Conservation (phyloP, 345 rosid species). For the Populus nigra region DNA sequence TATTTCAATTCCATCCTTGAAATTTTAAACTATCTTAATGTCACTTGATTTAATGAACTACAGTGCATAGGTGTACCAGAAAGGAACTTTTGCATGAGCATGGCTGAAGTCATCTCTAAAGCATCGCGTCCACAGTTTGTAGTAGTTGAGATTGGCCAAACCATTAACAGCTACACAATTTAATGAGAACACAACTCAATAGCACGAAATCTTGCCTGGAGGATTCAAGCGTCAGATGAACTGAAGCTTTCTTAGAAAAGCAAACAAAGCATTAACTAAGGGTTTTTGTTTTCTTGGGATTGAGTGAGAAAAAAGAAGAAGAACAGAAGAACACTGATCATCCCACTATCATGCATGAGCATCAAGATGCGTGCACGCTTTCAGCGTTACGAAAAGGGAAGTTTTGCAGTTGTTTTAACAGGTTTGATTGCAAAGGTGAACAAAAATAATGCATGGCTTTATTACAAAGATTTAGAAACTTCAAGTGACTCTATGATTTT, state of each 20-base stretch:
- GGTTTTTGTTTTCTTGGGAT: neutral
- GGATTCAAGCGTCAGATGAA: neutral
- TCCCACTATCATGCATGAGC: neutral
- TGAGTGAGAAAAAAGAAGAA: neutral
- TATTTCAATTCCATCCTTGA: too few relatives aligned
- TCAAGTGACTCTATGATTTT: neutral
- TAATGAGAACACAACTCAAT: neutral
- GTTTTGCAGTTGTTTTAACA: neutral
- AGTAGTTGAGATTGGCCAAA: neutral
- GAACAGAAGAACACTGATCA: neutral
- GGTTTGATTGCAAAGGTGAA: neutral
- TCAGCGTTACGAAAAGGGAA: neutral
- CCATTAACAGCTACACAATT: neutral
- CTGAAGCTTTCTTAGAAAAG: conserved; percentile 9
- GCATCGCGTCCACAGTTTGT: neutral
- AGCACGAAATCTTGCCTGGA: neutral
- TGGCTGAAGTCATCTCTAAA: neutral
- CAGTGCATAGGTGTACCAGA: too few relatives aligned
- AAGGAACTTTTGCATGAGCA: neutral
- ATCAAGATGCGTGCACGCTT: conserved; percentile 14
- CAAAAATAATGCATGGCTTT: too few relatives aligned
- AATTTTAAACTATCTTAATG: too few relatives aligned
- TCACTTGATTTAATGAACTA: too few relatives aligned
- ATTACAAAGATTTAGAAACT: neutral
- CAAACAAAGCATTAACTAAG: neutral